Evolutionary conservation across 2,329 filamentous ascomycete species (phyloP), one percentile per base, ranked within the genome.

Genomic region (Ceratocystis eucalypticola): DNA sequence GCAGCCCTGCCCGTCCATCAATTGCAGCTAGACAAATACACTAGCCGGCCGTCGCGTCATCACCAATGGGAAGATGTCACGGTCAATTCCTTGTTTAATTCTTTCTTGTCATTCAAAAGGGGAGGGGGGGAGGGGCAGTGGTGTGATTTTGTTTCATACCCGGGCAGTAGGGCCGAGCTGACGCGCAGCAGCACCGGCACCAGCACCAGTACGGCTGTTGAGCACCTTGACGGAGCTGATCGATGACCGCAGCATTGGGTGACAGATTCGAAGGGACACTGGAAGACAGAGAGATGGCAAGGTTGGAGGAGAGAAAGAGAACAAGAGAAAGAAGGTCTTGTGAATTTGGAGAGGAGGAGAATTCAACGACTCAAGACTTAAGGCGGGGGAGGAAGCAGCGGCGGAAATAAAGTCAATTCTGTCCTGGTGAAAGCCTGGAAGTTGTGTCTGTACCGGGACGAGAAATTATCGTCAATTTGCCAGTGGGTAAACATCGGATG

Each of bases 221-320:
- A 85, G 76, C 73, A 80, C 78, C 80, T 80, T 83, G 74, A 81
- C 81, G 75, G 84, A 84, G 79, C 80, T 83, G 79, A 87, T 78
- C 76, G 84, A 86, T 76, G 82, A 83, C 79, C 84, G 84, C 82
- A 87, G 81, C 84, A 87, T 87, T 79, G 22, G 22, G 55, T 22
- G 33, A 37, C 41, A 20, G 63, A 15, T 41, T 41, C 37, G 10
- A 10, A 41, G 37, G 12, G 37, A 41, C 37, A 41, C 37, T 41
- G 1, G 37, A 41, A n/a, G 63, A 41, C 76, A 73, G 74, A 71
- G 68, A 73, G 72, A 74, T 71, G 72, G 70, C 70, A 71, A 72
- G 70, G 55, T 55, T n/a, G 45, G n/a, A 61, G 44, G 57, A 22
- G 45, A 62, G 57, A 53, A 61, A 30, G n/a, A 20, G 30, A 64